These are phyloP conservation scores for Dryas integrifolia DNA, from an alignment of 331 rosid genomes.

Conservation along the genomic window DNA sequence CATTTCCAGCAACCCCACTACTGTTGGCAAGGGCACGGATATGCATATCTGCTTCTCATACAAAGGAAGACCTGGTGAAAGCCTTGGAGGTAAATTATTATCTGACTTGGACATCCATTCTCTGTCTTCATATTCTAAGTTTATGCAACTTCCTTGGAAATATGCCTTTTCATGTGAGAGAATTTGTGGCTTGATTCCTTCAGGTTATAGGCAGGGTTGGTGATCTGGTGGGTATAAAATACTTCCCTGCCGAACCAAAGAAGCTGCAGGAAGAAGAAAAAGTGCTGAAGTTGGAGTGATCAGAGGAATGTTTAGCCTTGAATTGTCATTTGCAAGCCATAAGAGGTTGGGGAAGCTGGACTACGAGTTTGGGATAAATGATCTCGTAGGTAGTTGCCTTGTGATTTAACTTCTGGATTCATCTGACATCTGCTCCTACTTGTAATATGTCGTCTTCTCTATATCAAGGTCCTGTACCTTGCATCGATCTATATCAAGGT, in stretches of 20 bases:
- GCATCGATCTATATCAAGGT: not conserved
- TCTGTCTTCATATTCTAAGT: not conserved
- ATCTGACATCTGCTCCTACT: not conserved
- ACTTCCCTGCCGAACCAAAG: constrained; percentile 80
- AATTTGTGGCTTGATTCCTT: not conserved
- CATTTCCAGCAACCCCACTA: constrained; percentile 63
- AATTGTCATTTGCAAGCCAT: not conserved
- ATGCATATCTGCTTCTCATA: constrained; percentile 64
- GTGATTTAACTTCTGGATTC: constrained; percentile 1
- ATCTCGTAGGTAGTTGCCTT: not conserved
- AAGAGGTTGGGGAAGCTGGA: not conserved
- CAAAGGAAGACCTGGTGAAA: constrained; percentile 53
- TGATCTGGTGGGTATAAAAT: constrained; percentile 74
- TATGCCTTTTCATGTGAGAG: not conserved
- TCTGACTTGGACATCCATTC: not conserved
- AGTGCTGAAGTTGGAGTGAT: constrained; percentile 23
- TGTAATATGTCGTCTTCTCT: not conserved
- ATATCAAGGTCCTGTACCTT: not conserved
- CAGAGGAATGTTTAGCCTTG: not conserved
- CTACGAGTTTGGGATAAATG: not conserved
- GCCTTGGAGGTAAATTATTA: constrained; percentile 47
- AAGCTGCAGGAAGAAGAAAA: constrained; percentile 33
- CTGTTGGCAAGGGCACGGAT: constrained; percentile 61
- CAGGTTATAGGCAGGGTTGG: constrained; percentile 79
- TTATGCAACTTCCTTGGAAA: not conserved